Conservation (phyloP, 2,329 filamentous ascomycete genomes). For the Cordyceps cicadae region DNA sequence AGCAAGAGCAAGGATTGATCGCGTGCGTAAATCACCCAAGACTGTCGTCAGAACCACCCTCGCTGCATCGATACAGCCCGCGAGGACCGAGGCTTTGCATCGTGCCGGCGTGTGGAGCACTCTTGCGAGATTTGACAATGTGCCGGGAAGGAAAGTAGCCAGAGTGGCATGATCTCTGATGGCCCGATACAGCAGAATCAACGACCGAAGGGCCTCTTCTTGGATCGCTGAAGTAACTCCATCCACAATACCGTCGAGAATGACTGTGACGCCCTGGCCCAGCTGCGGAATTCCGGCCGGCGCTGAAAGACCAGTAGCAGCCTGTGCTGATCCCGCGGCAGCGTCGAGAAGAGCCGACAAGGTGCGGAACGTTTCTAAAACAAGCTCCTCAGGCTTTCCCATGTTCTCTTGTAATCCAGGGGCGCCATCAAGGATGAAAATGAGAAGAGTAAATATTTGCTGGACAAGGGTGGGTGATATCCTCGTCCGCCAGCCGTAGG, state of each 20-base stretch:
- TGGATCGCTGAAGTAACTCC: conserved; percentile 61
- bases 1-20: conserved; percentile 35
- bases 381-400: conserved; percentile 62
- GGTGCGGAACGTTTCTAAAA: conserved; percentile 61
- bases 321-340: conserved; percentile 41
- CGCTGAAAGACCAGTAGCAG: conserved; percentile 42
- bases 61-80: conserved; percentile 52
- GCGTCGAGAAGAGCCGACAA: conserved; percentile 58
- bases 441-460: conserved; percentile 78
- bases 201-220: conserved; percentile 55
- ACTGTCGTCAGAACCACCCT: conserved; percentile 45
- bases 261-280: conserved; percentile 72
- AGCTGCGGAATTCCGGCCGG: conserved; percentile 64
- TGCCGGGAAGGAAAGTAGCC: conserved; percentile 80
- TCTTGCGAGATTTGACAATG: conserved; percentile 72
- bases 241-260: conserved; percentile 64
- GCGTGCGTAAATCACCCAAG: conserved; percentile 49
- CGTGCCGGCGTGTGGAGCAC: conserved; percentile 60
- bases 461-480: conserved; percentile 67
- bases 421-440: conserved; percentile 68
- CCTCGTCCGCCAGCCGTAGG: conserved; percentile 67
- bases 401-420: conserved; percentile 42
- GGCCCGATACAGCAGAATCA: conserved; percentile 53
- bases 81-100: conserved; percentile 50
- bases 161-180: conserved; percentile 67